Evolutionary conservation across 441 rosid genomes (phyloP), one percentile per base, ranked within the genome.

Genomic region (Hura crepitans): DNA sequence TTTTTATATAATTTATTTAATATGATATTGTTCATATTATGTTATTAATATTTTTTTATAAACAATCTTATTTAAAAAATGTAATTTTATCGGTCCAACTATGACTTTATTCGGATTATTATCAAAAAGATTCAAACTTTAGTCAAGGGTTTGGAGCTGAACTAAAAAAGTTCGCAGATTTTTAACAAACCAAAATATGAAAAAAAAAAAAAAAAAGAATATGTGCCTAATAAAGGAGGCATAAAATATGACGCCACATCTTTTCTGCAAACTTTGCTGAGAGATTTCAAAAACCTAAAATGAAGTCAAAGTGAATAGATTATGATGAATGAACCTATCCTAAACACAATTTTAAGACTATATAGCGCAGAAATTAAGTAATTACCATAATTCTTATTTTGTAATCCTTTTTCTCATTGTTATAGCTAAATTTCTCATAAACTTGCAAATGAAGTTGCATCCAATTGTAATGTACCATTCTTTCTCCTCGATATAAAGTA

Each of bases 241-340:
- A n/a, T n/a, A n/a, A n/a, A n/a, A n/a, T n/a, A 71, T 75, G 73
- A 77, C 42, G 75, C 67, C 2, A 59, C 51, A 66, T 82, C 90
- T 72, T 84, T 89, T 63, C 74, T 78, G 81, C 85, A 89, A 74
- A 95, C 90, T 75, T 80, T 86, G 78, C 85, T 77, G 57, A 85
- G 15, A 43, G 80, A 68, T 31, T 86, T 88, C 76, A 80, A 76
- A 74, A 83, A 85, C 88, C 99, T 90, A 59, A 64, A 79, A 63
- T 55, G 30, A 28, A 46, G 58, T n/a, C 14, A 59, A 25, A 53
- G 10, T 18, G 15, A 70, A 67, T 47, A 50, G 12, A 18, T 17
- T 11, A 45, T 33, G 42, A 46, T 66, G 70, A 66, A 65, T 50
- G 31, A 58, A 45, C 10, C 8, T 3, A 43, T 37, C 15, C 9